Base-by-base conservation (phyloP, 2,329 filamentous ascomycete genomes). In the Clonostachys byssicola region DNA sequence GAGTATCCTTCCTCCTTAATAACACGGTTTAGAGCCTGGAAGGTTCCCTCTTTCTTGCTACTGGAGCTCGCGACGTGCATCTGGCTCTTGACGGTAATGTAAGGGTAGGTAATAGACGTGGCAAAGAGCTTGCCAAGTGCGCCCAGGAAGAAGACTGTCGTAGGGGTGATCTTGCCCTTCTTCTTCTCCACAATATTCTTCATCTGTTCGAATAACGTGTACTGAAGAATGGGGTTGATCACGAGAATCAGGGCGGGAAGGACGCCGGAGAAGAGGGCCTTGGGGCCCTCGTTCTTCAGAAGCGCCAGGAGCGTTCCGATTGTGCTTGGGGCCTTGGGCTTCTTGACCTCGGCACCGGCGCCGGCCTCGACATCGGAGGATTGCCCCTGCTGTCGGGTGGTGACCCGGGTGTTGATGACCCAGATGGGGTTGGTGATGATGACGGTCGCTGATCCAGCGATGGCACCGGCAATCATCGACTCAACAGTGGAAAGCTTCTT, bases 371-470 rank as follows among this genome's bases (percentile, higher is more conserved):
- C 54, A 48, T 69, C 66, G 53, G 71, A 64, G 54, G 73, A 66
- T 55, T 72, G 66, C 52, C 69, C 63, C 54, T 81, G 81, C 71
- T 88, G 86, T 60, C 90, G 84, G 44, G 94, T 92, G 18, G 94
- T 99, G 87, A 99, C 95, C 62, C 94, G 88, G 47, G 94, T 99
- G 77, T 99, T 99, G 66, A 99, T 78, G 45, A 99, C 94, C 94
- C 94, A 99, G 71, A 99, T 99, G 42, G 94, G 94, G 75, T 99
- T 99, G 51, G 94, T 99, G 61, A 96, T 78, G 61, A 99, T 78
- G 55, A 99, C 94, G 16, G 94, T 99, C 12, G 92, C 92, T 55
- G 86, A 92, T 12, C 94, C 94, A 39, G 94, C 94, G 57, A 99
- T 78, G 49, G 94, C 94, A 55, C 94, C 94, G 4, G 94, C 92